phyloP scores from a whole-genome alignment of 1,284 basidiomycete species.

The Cutaneotrichosporon mucoides region DNA sequence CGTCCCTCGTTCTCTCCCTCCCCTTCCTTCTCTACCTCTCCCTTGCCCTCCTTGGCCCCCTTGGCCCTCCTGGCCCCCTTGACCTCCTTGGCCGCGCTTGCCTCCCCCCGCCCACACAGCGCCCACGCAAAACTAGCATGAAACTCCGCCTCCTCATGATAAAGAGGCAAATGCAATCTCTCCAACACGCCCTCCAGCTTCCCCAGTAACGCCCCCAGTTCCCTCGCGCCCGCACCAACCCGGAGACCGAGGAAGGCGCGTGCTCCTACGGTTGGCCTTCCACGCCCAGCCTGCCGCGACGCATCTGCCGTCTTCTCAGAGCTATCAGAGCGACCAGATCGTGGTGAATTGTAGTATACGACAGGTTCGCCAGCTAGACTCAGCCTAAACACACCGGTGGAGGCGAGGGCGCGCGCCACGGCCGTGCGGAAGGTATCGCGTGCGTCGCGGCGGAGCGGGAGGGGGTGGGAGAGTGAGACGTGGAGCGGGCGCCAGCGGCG shows the following conservation, averaged over 20 bases:
- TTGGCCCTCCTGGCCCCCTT: not conserved
- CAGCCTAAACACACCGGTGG: conserved; percentile 16
- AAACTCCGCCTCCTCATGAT: conserved; percentile 44
- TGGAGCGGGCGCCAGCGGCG: conserved; percentile 25
- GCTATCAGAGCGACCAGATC: not conserved
- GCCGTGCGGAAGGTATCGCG: not conserved
- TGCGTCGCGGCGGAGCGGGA: conserved; percentile 34
- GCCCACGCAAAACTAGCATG: conserved; percentile 48
- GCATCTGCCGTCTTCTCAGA: too few relatives aligned
- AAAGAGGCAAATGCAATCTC: conserved; percentile 34
- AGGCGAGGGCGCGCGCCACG: not conserved
- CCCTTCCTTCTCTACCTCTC: not conserved
- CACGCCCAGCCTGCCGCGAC: not conserved
- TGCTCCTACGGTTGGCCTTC: conserved; percentile 19
- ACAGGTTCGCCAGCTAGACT: conserved; percentile 27
- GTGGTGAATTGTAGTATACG: conserved; percentile 27
- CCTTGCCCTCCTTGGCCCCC: not conserved
- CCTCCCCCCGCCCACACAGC: conserved; percentile 8
- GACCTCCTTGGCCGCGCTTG: not conserved
- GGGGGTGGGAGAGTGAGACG: conserved; percentile 46
- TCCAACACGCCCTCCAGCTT: conserved; percentile 33
- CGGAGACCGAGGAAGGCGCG: conserved; percentile 45
- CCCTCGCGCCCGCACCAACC: conserved; percentile 36
- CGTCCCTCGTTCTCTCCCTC: not conserved
- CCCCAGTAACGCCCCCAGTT: conserved; percentile 29